These are phyloP conservation scores for Prasinococcaceae sp. DNA, from an alignment of 139 green algal species.

Conservation along the genomic window DNA sequence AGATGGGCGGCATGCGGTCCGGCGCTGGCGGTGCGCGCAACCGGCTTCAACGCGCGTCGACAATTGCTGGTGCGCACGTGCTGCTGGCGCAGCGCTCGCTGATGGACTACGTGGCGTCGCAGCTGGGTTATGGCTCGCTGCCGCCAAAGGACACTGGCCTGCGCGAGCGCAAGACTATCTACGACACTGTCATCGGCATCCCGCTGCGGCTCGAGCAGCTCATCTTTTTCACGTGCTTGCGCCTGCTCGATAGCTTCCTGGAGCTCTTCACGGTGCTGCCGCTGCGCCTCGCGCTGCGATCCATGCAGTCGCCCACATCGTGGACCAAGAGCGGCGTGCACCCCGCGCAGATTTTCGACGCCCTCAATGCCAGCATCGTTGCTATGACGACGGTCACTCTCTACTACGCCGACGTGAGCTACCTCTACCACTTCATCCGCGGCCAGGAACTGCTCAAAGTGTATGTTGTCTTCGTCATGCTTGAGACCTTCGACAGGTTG, in stretches of 20 bases:
- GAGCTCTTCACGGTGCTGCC: slow-evolving; percentile 25
- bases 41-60: too few species aligned
- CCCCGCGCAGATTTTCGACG: slow-evolving; percentile 13
- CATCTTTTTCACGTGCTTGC: too few species aligned
- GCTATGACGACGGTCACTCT: not conserved
- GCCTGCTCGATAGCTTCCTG: slow-evolving; percentile 25
- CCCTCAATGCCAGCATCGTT: slow-evolving; percentile 11
- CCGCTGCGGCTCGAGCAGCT: slow-evolving; percentile 18
- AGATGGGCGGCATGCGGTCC: too few species aligned
- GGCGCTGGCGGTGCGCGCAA: too few species aligned
- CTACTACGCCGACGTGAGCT: slow-evolving; percentile 9
- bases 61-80: too few species aligned
- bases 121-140: too few species aligned
- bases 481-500: slow-evolving; percentile 20
- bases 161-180: slow-evolving; percentile 17
- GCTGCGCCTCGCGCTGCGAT: slow-evolving; percentile 3
- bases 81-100: too few species aligned
- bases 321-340: not conserved
- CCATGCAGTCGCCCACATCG: too few species aligned
- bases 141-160: too few species aligned
- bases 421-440: slow-evolving; percentile 27
- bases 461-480: slow-evolving; percentile 22
- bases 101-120: too few species aligned
- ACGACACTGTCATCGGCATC: slow-evolving; percentile 19
- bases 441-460: slow-evolving; percentile 30